phyloP scores from a whole-genome alignment of 306 rosid genomes.

The Cajanus cajan region DNA sequence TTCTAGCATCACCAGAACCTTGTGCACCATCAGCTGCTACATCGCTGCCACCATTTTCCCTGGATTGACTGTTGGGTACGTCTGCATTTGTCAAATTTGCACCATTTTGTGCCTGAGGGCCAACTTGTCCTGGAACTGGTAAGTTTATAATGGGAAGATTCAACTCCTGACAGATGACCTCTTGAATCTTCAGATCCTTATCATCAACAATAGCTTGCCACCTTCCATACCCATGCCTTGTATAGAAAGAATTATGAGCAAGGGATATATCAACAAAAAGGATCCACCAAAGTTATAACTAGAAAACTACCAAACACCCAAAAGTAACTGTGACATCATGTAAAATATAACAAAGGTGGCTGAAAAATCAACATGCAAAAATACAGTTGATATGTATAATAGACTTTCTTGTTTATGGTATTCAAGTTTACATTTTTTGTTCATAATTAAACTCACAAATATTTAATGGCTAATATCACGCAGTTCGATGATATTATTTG shows the following conservation, averaged over 20 bases:
- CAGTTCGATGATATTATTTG: background rate
- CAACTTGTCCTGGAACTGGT: slow-evolving; percentile 65
- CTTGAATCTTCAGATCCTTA: slow-evolving; percentile 87
- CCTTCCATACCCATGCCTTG: slow-evolving; percentile 97
- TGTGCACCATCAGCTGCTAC: slow-evolving; percentile 51
- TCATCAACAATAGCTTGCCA: slow-evolving; percentile 99
- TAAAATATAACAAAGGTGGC: slow-evolving; percentile 1
- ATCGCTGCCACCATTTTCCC: slow-evolving; percentile 70
- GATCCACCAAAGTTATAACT: slow-evolving; percentile 15
- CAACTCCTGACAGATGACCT: slow-evolving; percentile 89
- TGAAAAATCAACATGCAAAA: slow-evolving; percentile 13
- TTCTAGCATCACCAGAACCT: slow-evolving; percentile 61
- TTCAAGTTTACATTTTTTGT: background rate
- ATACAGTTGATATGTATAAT: background rate
- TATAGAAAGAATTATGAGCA: slow-evolving; percentile 16
- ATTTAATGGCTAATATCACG: slow-evolving; percentile 9
- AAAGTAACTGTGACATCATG: slow-evolving; percentile 1
- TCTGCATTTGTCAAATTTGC: slow-evolving; percentile 46
- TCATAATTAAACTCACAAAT: background rate
- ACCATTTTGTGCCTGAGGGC: slow-evolving; percentile 64
- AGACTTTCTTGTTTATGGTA: background rate
- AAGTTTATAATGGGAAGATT: slow-evolving; percentile 81
- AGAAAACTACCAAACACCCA: slow-evolving; percentile 14
- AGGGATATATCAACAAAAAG: slow-evolving; percentile 7
- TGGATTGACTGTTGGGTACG: slow-evolving; percentile 51